These are phyloP conservation scores for Beauveria sp. DNA, from an alignment of 2,329 filamentous ascomycete species.

Conservation along the genomic window DNA sequence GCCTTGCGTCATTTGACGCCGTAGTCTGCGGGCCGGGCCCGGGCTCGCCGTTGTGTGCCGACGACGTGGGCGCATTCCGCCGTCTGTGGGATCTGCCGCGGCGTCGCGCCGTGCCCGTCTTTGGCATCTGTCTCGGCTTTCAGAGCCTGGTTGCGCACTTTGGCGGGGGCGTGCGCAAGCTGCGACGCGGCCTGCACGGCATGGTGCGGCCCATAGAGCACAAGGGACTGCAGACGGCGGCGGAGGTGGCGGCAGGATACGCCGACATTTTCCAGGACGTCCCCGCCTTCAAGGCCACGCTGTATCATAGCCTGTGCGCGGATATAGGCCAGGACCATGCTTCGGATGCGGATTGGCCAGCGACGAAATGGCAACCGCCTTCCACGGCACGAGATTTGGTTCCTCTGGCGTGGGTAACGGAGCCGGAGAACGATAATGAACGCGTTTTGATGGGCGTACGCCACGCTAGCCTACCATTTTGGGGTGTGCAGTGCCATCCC, in stretches of 20 bases:
- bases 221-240: slow-evolving; percentile 10
- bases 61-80: slow-evolving; percentile 77
- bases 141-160: slow-evolving; percentile 68
- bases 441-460: slow-evolving; percentile 68
- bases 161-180: slow-evolving; percentile 56
- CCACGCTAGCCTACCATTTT: slow-evolving; percentile 64
- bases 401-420: slow-evolving; percentile 56
- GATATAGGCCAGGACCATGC: slow-evolving; percentile 43
- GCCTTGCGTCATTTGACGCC: slow-evolving; percentile 61
- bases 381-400: slow-evolving; percentile 33
- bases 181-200: slow-evolving; percentile 72
- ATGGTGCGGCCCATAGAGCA: slow-evolving; percentile 66
- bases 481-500: slow-evolving; percentile 85
- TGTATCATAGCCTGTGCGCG: slow-evolving; percentile 63
- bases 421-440: slow-evolving; percentile 32
- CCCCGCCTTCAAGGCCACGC: slow-evolving; percentile 57
- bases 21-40: slow-evolving; percentile 88
- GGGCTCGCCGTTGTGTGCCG: slow-evolving; percentile 62
- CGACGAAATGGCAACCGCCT: slow-evolving; percentile 32
- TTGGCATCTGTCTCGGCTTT: slow-evolving; percentile 86
- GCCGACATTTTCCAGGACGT: slow-evolving; percentile 59
- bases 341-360: slow-evolving; percentile 26
- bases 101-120: slow-evolving; percentile 58
- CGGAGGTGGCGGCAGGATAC: not conserved
- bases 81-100: slow-evolving; percentile 63